These are phyloP conservation scores for Globisporangium apiculatum DNA, from an alignment of 352 stramenopile species.

Conservation along the genomic window DNA sequence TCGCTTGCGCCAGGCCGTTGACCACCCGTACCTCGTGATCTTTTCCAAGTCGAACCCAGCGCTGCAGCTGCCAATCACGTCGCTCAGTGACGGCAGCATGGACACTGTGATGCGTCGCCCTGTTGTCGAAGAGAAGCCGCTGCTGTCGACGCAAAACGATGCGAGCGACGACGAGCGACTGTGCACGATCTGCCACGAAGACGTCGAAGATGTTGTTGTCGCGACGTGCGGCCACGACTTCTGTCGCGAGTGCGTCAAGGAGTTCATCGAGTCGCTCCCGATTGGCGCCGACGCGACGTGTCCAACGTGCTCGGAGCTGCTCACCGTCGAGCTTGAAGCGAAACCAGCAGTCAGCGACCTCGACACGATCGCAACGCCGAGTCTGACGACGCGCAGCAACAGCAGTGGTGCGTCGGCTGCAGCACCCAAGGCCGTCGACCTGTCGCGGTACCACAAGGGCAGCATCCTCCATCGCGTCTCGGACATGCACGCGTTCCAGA, in stretches of 20 bases:
- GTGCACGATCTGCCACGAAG: constrained; percentile 93
- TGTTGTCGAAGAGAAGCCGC: constrained; percentile 58
- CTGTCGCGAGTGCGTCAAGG: constrained; percentile 84
- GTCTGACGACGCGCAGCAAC: background rate
- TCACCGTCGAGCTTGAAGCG: constrained; percentile 79
- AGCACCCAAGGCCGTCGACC: constrained; percentile 19
- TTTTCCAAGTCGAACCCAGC: constrained; percentile 86
- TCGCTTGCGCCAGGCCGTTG: constrained; percentile 95
- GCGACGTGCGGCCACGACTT: constrained; percentile 90
- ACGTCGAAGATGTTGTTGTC: constrained; percentile 82
- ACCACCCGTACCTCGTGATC: constrained; percentile 98
- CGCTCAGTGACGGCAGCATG: constrained; percentile 5
- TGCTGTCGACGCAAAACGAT: constrained; percentile 20
- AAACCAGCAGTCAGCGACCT: constrained; percentile 12
- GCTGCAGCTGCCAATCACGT: constrained; percentile 43
- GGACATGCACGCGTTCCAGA: constrained; percentile 67
- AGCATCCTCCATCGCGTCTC: constrained; percentile 64
- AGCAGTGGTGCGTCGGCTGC: background rate
- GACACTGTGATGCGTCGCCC: constrained; percentile 15
- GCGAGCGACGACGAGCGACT: constrained; percentile 20
- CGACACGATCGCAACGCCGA: constrained; percentile 9
- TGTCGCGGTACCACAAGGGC: constrained; percentile 63
- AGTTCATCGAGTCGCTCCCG: constrained; percentile 73
- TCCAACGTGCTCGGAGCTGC: constrained; percentile 67
- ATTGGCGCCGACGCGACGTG: constrained; percentile 54